These are phyloP conservation scores for Monilinia fructigena DNA, from an alignment of 2,329 filamentous ascomycete species.

Conservation along the genomic window DNA sequence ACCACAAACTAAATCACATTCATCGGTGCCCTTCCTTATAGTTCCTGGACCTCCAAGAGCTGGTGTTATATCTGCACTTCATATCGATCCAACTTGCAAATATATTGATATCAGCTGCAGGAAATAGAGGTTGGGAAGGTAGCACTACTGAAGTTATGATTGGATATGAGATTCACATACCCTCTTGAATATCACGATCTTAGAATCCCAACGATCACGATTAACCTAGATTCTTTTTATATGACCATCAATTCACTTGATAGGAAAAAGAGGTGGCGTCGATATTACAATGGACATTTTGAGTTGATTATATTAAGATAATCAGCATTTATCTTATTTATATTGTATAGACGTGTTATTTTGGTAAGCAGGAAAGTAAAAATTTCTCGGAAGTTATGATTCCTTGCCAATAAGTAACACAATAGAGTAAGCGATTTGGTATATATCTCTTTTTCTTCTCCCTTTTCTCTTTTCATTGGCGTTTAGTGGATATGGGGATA, in stretches of 20 bases:
- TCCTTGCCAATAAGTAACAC: neutral
- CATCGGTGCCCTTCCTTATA: conserved; percentile 90
- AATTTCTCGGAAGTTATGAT: neutral
- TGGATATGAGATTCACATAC: conserved; percentile 77
- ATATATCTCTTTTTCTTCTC: neutral
- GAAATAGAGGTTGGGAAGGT: conserved; percentile 94
- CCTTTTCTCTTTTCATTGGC: neutral
- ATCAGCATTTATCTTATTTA: neutral
- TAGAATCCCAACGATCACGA: too few relatives aligned
- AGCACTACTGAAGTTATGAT: conserved; percentile 84
- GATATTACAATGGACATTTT: neutral
- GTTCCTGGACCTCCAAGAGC: conserved; percentile 81
- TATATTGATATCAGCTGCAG: conserved; percentile 94
- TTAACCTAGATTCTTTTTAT: neutral
- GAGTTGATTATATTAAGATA: neutral
- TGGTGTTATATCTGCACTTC: conserved; percentile 82
- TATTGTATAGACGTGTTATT: neutral
- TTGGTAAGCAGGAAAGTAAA: neutral
- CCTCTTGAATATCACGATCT: conserved; percentile 5
- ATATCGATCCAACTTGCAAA: conserved; percentile 80
- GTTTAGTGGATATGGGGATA: conserved; percentile 20
- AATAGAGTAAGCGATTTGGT: neutral
- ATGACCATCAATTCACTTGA: neutral
- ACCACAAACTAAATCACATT: conserved; percentile 63
- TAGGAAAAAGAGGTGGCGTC: neutral